Conservation (phyloP, 2,329 filamentous ascomycete genomes). For the Talaromyces sp. region DNA sequence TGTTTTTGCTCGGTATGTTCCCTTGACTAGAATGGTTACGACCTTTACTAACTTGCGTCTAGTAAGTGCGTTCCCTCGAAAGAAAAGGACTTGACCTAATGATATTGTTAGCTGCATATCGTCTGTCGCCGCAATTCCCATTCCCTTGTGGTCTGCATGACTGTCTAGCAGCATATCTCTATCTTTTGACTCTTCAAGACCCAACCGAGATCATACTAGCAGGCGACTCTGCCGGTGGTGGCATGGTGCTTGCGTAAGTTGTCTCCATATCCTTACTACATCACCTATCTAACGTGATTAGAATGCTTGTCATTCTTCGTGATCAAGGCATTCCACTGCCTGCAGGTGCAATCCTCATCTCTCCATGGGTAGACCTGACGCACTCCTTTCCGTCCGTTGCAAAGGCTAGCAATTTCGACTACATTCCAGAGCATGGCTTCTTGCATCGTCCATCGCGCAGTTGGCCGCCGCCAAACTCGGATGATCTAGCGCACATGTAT, state of each 20-base stretch:
- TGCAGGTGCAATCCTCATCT: slow-evolving; percentile 85
- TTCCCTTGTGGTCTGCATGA: slow-evolving; percentile 93
- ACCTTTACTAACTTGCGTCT: slow-evolving; percentile 2
- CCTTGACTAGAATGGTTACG: no score
- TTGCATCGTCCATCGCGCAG: slow-evolving; percentile 82
- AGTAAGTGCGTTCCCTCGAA: slow-evolving; percentile 21
- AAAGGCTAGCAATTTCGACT: slow-evolving; percentile 71
- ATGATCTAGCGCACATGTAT: slow-evolving; percentile 60
- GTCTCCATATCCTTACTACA: background rate
- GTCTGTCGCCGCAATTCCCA: slow-evolving; percentile 87
- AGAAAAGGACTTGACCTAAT: background rate
- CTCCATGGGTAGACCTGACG: slow-evolving; percentile 92
- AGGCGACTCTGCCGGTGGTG: slow-evolving; percentile 90
- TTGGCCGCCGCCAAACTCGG: slow-evolving; percentile 89
- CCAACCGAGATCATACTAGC: slow-evolving; percentile 81
- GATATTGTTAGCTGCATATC: slow-evolving; percentile 63
- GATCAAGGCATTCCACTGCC: slow-evolving; percentile 82
- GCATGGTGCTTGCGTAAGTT: slow-evolving; percentile 70
- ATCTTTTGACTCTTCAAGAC: slow-evolving; percentile 72
- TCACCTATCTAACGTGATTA: slow-evolving; percentile 33
- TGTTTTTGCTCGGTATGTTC: slow-evolving; percentile 76
- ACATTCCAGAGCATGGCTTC: slow-evolving; percentile 84
- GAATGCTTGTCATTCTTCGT: slow-evolving; percentile 73
- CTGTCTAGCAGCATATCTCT: slow-evolving; percentile 82
- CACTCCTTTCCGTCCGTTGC: slow-evolving; percentile 93